A percentile compares a stretch with the other conserved stretches of the same genome.
Conservation (phyloP, 2,329 filamentous ascomycete genomes). For the Colletotrichum euphorbiae region DNA sequence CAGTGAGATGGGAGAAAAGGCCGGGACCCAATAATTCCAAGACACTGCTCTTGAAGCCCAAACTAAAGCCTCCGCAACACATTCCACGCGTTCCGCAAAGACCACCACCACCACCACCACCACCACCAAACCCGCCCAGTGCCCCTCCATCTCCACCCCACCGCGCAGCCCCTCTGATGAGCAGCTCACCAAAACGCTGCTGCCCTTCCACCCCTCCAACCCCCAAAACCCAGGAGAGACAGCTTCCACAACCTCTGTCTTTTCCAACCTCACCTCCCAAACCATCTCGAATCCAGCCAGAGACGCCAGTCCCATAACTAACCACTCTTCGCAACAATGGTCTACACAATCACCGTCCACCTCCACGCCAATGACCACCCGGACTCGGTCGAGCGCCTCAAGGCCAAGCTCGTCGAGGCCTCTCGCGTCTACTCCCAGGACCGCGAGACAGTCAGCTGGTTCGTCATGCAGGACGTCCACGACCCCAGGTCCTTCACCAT, state of each 20-base stretch:
- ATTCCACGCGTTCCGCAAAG: constrained; percentile 6
- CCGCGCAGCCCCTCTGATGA: constrained; percentile 11
- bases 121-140: neutral
- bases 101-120: neutral
- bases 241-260: constrained; percentile 9
- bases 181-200: neutral
- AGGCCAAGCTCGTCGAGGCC: constrained; percentile 80
- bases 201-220: constrained; percentile 26
- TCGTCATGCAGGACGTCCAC: constrained; percentile 80
- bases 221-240: constrained; percentile 9
- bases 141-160: constrained; percentile 7
- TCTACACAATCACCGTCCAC: constrained; percentile 77
- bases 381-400: constrained; percentile 73
- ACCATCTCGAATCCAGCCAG: neutral
- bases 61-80: neutral
- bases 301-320: too few relatives aligned
- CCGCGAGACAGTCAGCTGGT: constrained; percentile 77
- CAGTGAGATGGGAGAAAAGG: too few relatives aligned
- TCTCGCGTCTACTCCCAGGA: constrained; percentile 78
- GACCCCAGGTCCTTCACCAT: constrained; percentile 79
- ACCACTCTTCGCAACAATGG: constrained; percentile 59
- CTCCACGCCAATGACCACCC: constrained; percentile 76
- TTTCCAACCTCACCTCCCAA: neutral
- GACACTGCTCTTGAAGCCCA: constrained; percentile 6
- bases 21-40: neutral